These are phyloP conservation scores for Trifolium subterraneum DNA, from an alignment of 306 rosid genomes.

Conservation along the genomic window DNA sequence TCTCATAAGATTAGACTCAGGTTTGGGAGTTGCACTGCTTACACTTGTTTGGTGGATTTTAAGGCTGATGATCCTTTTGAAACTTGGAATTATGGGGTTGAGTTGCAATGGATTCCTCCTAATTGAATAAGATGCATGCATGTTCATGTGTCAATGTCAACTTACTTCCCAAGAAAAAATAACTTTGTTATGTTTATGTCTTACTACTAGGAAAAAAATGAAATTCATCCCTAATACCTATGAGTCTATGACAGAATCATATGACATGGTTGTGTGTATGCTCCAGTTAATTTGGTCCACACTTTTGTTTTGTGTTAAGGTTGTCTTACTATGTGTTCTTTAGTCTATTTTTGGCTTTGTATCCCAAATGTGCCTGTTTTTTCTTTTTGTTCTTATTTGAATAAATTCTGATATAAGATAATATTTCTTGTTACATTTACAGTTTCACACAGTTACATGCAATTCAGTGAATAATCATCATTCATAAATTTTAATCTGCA, in stretches of 20 bases:
- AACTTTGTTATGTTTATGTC: not conserved
- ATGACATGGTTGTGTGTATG: constrained; percentile 1
- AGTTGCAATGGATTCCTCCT: constrained; percentile 77
- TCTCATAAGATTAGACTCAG: constrained; percentile 65
- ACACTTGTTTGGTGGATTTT: constrained; percentile 67
- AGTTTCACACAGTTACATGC: not conserved
- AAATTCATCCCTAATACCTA: not conserved
- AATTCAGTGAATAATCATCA: not conserved
- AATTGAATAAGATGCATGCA: constrained; percentile 27
- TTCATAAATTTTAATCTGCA: not conserved
- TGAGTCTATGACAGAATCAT: not conserved
- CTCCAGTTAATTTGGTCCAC: not conserved
- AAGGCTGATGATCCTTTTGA: constrained; percentile 53
- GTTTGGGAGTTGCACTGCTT: constrained; percentile 82
- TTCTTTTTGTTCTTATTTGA: not conserved
- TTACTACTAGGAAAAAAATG: no score
- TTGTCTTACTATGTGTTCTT: not conserved
- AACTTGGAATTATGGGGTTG: constrained; percentile 84
- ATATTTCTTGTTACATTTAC: constrained; percentile 3
- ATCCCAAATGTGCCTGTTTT: not conserved
- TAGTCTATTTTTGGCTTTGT: not conserved
- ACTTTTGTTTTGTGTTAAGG: not conserved
- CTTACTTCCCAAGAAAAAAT: not conserved
- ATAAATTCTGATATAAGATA: not conserved
- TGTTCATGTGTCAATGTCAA: not conserved